Conservation (phyloP, 768 basidiomycete genomes). For the Termitomyces sp. region DNA sequence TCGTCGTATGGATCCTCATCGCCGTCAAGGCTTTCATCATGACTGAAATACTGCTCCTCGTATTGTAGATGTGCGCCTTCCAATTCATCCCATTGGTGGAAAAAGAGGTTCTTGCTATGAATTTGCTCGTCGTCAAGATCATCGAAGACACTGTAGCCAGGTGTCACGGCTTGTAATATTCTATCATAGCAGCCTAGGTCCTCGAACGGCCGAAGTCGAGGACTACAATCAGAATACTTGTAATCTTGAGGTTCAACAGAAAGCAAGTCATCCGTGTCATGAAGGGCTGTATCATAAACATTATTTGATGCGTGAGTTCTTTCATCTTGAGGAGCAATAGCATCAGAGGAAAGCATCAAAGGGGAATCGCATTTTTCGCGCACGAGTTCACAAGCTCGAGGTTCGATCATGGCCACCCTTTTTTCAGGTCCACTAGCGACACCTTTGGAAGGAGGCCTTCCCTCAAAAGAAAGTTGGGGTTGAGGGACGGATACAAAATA, state of each 20-base stretch:
- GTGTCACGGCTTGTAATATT: background rate
- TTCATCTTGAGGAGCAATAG: background rate
- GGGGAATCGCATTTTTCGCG: background rate
- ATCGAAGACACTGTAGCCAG: background rate
- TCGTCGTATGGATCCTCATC: background rate
- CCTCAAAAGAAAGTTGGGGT: background rate
- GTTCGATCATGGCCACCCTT: background rate
- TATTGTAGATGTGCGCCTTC: background rate
- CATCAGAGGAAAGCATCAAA: background rate
- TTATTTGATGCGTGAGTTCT: background rate
- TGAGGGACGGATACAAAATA: constrained; percentile 5
- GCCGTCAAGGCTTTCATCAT: background rate
- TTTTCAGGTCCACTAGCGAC: background rate
- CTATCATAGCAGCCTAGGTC: background rate
- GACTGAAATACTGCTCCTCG: background rate
- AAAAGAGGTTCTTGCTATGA: background rate
- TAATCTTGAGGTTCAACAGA: constrained; percentile 11
- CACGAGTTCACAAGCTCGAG: background rate
- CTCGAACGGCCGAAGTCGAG: background rate
- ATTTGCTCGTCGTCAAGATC: background rate
- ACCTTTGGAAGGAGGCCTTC: background rate
- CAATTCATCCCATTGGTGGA: constrained; percentile 1
- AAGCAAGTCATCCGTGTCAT: constrained; percentile 2
- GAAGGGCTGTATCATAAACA: background rate
- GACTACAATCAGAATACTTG: constrained; percentile 7